Evolutionary conservation across 2,329 filamentous ascomycete species (phyloP).

Genomic region (Diaporthe humulicola): DNA sequence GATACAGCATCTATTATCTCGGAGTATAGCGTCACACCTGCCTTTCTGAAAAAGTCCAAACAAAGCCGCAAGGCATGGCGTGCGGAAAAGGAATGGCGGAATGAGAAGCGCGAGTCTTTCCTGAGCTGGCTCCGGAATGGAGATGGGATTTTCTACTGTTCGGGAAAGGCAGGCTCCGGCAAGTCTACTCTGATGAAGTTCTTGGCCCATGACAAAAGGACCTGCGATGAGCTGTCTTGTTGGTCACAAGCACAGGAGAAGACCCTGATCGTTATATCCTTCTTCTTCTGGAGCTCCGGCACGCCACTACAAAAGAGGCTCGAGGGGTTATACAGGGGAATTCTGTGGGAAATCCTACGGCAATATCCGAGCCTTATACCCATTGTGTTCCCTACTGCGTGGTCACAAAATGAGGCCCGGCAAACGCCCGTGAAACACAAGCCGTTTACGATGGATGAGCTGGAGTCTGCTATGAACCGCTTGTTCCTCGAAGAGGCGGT

Average conservation of each 20-base stretch:
- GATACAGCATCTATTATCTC: neutral
- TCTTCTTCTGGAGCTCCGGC: conserved; percentile 40
- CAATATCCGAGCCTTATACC: conserved; percentile 37
- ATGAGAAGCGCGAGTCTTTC: neutral
- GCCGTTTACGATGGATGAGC: neutral
- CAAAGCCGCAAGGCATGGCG: neutral
- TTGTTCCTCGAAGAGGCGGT: neutral
- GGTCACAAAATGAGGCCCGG: neutral
- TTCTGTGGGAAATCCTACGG: conserved; percentile 39
- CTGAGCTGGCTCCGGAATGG: neutral
- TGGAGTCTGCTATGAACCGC: neutral
- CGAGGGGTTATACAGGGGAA: conserved; percentile 39
- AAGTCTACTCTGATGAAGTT: conserved; percentile 34
- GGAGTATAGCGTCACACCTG: neutral
- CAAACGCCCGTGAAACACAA: neutral
- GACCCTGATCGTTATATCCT: conserved; percentile 8
- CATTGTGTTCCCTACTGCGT: conserved; percentile 28
- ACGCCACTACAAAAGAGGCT: conserved; percentile 37
- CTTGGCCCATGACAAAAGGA: neutral
- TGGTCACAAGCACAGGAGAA: conserved; percentile 6
- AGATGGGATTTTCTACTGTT: conserved; percentile 7
- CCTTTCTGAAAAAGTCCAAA: neutral
- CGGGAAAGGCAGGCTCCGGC: conserved; percentile 27
- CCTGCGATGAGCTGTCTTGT: neutral
- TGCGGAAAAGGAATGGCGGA: neutral